These are phyloP conservation scores for Cyanidioschyzon merolae DNA, from an alignment of 23 red algal genomes.

Conservation along the genomic window DNA sequence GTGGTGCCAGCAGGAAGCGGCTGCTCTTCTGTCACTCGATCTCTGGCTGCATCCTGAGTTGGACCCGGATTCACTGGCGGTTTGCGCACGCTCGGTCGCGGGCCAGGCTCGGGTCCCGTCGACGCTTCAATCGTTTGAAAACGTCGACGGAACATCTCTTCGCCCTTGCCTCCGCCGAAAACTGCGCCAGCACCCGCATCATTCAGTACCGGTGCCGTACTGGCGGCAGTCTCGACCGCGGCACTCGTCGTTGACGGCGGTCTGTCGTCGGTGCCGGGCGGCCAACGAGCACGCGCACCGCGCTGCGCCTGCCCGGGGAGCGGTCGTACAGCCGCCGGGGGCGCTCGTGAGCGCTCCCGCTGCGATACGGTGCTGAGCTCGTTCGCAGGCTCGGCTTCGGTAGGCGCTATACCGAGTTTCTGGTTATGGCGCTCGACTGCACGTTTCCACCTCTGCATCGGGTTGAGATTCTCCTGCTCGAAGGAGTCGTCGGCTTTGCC, in stretches of 20 bases:
- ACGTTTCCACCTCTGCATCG: slow-evolving; percentile 12
- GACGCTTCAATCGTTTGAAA: background rate
- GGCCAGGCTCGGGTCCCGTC: background rate
- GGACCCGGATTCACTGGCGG: background rate
- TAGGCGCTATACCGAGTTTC: background rate
- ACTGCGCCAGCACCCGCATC: background rate
- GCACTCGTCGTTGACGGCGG: background rate
- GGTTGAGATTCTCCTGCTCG: slow-evolving; percentile 16
- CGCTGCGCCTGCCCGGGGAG: background rate
- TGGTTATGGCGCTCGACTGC: slow-evolving; percentile 12
- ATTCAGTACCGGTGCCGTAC: background rate
- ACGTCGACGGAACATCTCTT: slow-evolving; percentile 11
- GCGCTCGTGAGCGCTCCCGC: background rate
- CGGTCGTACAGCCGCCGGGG: background rate
- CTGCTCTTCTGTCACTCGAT: background rate
- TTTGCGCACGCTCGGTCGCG: background rate
- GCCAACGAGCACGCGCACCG: background rate
- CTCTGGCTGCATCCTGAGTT: background rate
- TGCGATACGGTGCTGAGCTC: background rate
- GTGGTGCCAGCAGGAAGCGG: background rate
- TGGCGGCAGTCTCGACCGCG: background rate
- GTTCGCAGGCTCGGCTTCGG: background rate
- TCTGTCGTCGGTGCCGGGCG: background rate
- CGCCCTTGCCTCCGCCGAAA: slow-evolving; percentile 8
- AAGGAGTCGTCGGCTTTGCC: background rate